Evolutionary conservation across 768 basidiomycete genomes (phyloP).

Genomic region (Suillus americanus): DNA sequence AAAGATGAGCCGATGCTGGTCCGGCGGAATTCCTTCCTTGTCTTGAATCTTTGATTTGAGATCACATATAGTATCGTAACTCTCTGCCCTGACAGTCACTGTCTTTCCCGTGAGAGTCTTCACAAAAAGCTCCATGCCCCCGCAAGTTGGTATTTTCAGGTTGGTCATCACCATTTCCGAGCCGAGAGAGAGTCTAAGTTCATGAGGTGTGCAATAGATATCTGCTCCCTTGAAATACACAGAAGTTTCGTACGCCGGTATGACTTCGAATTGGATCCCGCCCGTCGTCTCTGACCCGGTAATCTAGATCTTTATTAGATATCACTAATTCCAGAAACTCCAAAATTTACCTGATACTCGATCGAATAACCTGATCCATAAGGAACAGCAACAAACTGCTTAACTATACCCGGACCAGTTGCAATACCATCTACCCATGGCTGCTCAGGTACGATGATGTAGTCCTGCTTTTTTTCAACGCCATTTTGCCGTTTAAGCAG

Average conservation of each 20-base stretch:
- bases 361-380: slow-evolving; percentile 23
- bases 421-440: slow-evolving; percentile 21
- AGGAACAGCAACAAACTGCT: slow-evolving; percentile 22
- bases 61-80: slow-evolving; percentile 82
- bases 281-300: slow-evolving; percentile 6
- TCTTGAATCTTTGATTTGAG: slow-evolving; percentile 75
- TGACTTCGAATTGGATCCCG: slow-evolving; percentile 12
- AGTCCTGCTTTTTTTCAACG: slow-evolving; percentile 22
- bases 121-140: slow-evolving; percentile 81
- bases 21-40: slow-evolving; percentile 68
- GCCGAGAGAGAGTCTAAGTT: background rate
- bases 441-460: slow-evolving; percentile 10
- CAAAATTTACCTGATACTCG: slow-evolving; percentile 17
- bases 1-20: slow-evolving; percentile 83
- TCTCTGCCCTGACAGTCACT: slow-evolving; percentile 83
- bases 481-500: background rate
- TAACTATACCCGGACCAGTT: slow-evolving; percentile 18
- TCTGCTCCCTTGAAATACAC: background rate
- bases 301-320: background rate
- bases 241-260: background rate
- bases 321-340: background rate
- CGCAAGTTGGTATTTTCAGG: slow-evolving; percentile 19
- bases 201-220: slow-evolving; percentile 3
- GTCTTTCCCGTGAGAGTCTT: slow-evolving; percentile 83
- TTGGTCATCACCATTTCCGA: background rate